These are phyloP conservation scores for Fistulifera solaris DNA, from an alignment of 108 stramenopile genomes.

Conservation along the genomic window DNA sequence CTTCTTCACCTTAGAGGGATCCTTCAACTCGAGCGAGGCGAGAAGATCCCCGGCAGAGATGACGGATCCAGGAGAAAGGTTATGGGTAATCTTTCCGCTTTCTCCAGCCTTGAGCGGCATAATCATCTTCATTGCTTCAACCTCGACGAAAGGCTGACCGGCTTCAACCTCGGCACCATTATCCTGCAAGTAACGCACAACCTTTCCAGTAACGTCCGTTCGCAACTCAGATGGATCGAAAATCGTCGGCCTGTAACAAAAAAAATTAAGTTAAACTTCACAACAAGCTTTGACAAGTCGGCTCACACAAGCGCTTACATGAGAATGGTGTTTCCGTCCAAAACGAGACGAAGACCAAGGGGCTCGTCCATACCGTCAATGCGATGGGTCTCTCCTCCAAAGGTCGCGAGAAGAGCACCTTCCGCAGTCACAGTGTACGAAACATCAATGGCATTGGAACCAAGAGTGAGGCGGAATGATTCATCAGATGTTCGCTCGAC, in stretches of 20 bases:
- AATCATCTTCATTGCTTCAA: slow-evolving; percentile 95
- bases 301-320: slow-evolving; percentile 41
- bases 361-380: slow-evolving; percentile 94
- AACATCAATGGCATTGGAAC: slow-evolving; percentile 59
- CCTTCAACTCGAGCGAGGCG: slow-evolving; percentile 89
- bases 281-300: slow-evolving; percentile 3
- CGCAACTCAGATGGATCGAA: slow-evolving; percentile 96
- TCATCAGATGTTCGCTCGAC: slow-evolving; percentile 77
- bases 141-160: slow-evolving; percentile 91
- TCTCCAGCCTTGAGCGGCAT: slow-evolving; percentile 93
- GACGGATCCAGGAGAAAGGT: slow-evolving; percentile 88
- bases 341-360: slow-evolving; percentile 84
- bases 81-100: slow-evolving; percentile 88
- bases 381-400: slow-evolving; percentile 86
- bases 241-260: slow-evolving; percentile 70
- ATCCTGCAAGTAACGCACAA: slow-evolving; percentile 95
- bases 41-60: slow-evolving; percentile 93
- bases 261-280: background rate
- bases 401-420: slow-evolving; percentile 85
- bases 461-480: slow-evolving; percentile 66
- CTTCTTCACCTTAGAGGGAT: slow-evolving; percentile 92
- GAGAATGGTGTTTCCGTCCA: slow-evolving; percentile 77
- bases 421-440: slow-evolving; percentile 81
- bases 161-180: slow-evolving; percentile 80
- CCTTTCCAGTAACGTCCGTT: slow-evolving; percentile 96